Evolutionary conservation across 2,329 filamentous ascomycete genomes (phyloP).

Genomic region (Microdochium nivale): DNA sequence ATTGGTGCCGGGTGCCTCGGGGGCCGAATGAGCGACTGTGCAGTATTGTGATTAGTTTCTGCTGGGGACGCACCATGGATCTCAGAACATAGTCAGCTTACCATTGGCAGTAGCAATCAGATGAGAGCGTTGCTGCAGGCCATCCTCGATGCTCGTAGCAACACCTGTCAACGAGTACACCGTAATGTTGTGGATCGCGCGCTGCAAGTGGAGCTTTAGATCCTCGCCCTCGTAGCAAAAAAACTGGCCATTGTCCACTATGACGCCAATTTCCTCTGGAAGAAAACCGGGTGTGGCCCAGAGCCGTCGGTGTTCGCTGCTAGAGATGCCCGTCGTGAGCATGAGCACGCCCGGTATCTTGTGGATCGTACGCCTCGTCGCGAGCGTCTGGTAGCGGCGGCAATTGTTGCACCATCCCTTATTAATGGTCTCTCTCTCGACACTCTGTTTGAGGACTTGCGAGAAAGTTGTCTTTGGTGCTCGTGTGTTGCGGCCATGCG

Average conservation of each 20-base stretch:
- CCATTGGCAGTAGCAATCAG: conserved; percentile 87
- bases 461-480: conserved; percentile 63
- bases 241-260: conserved; percentile 84
- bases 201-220: conserved; percentile 68
- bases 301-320: conserved; percentile 63
- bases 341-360: conserved; percentile 78
- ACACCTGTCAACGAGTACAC: conserved; percentile 90
- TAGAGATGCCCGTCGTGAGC: conserved; percentile 72
- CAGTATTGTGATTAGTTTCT: conserved; percentile 13
- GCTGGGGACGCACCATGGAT: not conserved
- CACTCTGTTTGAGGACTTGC: conserved; percentile 82
- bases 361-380: conserved; percentile 76
- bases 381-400: conserved; percentile 80
- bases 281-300: conserved; percentile 91
- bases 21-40: conserved; percentile 57
- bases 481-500: conserved; percentile 35
- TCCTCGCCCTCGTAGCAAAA: conserved; percentile 94
- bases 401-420: conserved; percentile 92
- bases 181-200: conserved; percentile 70
- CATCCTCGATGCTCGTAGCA: conserved; percentile 82
- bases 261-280: conserved; percentile 87
- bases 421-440: conserved; percentile 81
- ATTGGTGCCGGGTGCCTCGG: conserved; percentile 48
- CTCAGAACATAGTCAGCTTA: conserved; percentile 21
- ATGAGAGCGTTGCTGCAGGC: conserved; percentile 79